Evolutionary conservation across 805 yeast species (phyloP), one percentile per base, ranked within the genome.

Genomic region (Metschnikowia cubensis): DNA sequence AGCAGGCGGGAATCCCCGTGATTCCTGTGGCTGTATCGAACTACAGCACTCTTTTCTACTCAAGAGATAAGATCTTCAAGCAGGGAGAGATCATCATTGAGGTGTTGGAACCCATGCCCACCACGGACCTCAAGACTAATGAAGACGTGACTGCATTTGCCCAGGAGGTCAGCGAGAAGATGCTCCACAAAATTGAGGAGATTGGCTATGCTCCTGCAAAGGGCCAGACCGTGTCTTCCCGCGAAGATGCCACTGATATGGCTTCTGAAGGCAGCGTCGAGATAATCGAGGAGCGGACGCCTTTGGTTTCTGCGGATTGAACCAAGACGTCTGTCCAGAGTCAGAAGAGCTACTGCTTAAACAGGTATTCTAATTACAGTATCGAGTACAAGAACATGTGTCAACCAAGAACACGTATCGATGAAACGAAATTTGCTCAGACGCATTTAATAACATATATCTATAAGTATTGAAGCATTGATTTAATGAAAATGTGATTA

Each of bases 21-120:
- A 81, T 94, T 21, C 99, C 99, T 7, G 74, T 87, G 45, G 95
- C 89, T 13, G 90, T 89, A 8, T 81, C 92, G 32, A 94, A 94
- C 72, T 88, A 96, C 48, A 83, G 96, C 3, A 78, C 82, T 31
- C 66, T 94, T 42, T 79, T 87, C 71, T 80, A 81, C 61, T 68
- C 85, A 45, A 79, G 77, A 55, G 68, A 75, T 39, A 79, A 79
- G 52, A 76, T 81, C n/a, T 89, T 92, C 67, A 82, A 84, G 59
- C 59, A 79, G 34, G 99, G 99, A 48, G 82, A 81, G 46, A 87
- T 94, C 59, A 74, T 75, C 40, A 80, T 91, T 50, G 85, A 82
- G 58, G 96, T 94, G 8, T 75, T 94, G 54, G 86, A 87, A 48
- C 97, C 97, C 35, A 75, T 92, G 51, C 64, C 80, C 10, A 89